Evolutionary conservation across 371 early-diverging fungal genomes (phyloP), one percentile per base, ranked within the genome.

Genomic region (Batkoa obscura): DNA sequence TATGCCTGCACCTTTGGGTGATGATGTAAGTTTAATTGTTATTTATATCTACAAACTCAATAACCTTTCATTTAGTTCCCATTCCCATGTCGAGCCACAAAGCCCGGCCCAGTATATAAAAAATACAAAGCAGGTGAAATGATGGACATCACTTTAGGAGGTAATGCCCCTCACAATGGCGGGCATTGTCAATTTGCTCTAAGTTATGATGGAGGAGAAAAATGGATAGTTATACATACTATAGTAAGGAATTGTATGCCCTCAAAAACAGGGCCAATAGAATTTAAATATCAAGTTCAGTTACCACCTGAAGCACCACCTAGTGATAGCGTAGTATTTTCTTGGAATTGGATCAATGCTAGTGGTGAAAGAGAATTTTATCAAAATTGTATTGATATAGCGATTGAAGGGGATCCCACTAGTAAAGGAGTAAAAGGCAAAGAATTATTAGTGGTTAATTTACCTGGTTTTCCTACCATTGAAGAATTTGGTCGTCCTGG

Each of bases 281-380:
- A 23, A 23, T 57, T 61, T 2, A 51, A 43, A 17, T 68, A 63
- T 60, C 10, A 58, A 34, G 63, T 78, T 13, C 46, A 53, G 3
- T 56, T 77, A 33, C 78, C 78, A 2, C 34, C 49, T 2, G 35
- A 45, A n/a, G 52, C 68, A 37, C 75, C 75, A 3, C 35, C 66
- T 1, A 37, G 64, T 1, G 58, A 59, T 15, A 46, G 55, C 8
- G 72, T 62, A 1, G 43, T 67, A 10, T 68, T 79, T 9, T 70
- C 74, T 0, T 57, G 57, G 57, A 57, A 36, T 9, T 78, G 75
- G 79, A 70, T 74, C 54, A 80, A 79, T 57, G 71, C 71, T 31
- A 37, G 38, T 2, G 52, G 52, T 2, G 17, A 32, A 37, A 4
- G 52, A 3, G 52, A 51, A 23, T 51, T 37, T 17, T 51, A 51